phyloP scores from a whole-genome alignment of 2,329 filamentous ascomycete species.

The Aspergillus calidoustus region DNA sequence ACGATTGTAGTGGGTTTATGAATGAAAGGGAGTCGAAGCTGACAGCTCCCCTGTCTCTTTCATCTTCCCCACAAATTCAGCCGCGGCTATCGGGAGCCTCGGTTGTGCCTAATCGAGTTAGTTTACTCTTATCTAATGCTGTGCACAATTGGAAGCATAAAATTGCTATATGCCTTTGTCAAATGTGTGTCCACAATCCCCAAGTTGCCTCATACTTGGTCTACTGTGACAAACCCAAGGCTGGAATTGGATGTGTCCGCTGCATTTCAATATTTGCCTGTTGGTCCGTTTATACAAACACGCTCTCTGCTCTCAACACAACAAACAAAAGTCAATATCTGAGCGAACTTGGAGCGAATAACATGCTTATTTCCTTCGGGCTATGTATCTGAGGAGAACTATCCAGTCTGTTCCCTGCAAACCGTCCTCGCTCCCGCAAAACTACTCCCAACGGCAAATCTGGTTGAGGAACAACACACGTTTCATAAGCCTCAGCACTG shows the following conservation, averaged over 20 bases:
- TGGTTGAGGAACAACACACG: conserved; percentile 22
- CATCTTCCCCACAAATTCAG: conserved; percentile 3
- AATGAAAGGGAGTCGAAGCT: not conserved
- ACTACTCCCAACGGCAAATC: conserved; percentile 13
- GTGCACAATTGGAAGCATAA: not conserved
- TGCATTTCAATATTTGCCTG: not conserved
- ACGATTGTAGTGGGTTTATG: not conserved
- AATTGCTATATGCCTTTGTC: not conserved
- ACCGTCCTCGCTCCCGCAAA: conserved; percentile 5
- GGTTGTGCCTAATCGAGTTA: conserved; percentile 7
- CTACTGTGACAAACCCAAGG: too few species aligned
- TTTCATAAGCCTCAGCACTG: conserved; percentile 22
- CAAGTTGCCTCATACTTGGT: too few species aligned
- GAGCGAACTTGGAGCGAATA: not conserved
- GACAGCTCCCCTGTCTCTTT: not conserved
- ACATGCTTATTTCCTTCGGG: conserved; percentile 6
- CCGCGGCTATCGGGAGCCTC: conserved; percentile 17
- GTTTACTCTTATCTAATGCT: not conserved
- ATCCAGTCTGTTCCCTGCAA: conserved; percentile 18
- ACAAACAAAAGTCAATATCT: conserved; percentile 11
- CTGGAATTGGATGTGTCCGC: too few species aligned
- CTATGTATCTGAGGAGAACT: conserved; percentile 15
- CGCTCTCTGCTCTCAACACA: conserved; percentile 10
- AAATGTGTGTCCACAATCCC: too few species aligned
- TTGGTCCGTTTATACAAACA: conserved; percentile 13